These are phyloP conservation scores for Cercospora berteroae DNA, from an alignment of 2,329 filamentous ascomycete genomes.

Conservation along the genomic window DNA sequence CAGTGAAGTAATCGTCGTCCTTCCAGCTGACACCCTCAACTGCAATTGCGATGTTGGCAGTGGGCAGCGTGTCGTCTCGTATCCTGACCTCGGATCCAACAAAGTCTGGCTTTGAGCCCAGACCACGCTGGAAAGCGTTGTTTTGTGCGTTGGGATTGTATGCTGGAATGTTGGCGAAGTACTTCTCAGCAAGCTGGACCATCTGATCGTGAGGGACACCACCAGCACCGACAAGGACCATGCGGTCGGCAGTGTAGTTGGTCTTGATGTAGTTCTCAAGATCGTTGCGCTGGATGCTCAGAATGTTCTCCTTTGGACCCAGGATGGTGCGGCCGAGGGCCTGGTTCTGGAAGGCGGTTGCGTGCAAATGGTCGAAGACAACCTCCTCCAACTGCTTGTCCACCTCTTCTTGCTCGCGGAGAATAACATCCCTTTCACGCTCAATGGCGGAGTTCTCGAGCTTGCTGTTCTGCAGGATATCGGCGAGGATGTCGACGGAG, in stretches of 20 bases:
- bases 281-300: constrained; percentile 89
- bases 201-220: constrained; percentile 91
- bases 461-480: constrained; percentile 99
- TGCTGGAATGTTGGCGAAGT: constrained; percentile 78
- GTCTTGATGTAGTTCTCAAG: constrained; percentile 96
- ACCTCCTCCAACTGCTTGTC: constrained; percentile 99
- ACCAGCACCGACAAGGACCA: constrained; percentile 95
- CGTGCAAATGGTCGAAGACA: constrained; percentile 97
- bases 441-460: constrained; percentile 90
- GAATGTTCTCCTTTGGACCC: constrained; percentile 96
- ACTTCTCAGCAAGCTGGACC: constrained; percentile 92
- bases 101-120: constrained; percentile 89
- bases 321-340: constrained; percentile 96
- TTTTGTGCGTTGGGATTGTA: constrained; percentile 72
- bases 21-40: constrained; percentile 99
- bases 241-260: constrained; percentile 99
- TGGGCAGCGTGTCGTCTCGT: constrained; percentile 92
- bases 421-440: constrained; percentile 96
- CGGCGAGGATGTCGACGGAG: constrained; percentile 96
- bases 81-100: constrained; percentile 94
- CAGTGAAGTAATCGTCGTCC: constrained; percentile 98
- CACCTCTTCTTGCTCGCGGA: constrained; percentile 98
- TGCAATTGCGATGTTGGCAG: constrained; percentile 95
- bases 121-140: constrained; percentile 66
- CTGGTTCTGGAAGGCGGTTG: constrained; percentile 95